These are phyloP conservation scores for Ocimum tenuiflorum DNA, from an alignment of 257 asterid species.

Conservation along the genomic window DNA sequence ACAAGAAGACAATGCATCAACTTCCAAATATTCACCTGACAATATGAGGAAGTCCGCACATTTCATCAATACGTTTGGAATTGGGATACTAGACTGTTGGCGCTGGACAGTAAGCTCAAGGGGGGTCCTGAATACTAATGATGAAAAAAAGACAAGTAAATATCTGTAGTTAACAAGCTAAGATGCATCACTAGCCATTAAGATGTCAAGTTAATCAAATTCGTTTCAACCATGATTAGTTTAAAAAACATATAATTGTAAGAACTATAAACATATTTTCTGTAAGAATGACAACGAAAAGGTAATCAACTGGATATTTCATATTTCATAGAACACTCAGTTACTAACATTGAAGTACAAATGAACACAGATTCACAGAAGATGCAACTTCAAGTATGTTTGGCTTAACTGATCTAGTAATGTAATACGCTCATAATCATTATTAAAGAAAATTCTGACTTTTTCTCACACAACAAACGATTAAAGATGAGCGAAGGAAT, in stretches of 20 bases:
- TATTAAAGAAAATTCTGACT: no score
- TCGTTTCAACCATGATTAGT: background rate
- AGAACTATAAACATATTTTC: background rate
- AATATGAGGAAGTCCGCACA: slow-evolving; percentile 80
- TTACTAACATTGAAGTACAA: background rate
- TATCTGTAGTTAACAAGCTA: background rate
- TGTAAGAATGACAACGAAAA: background rate
- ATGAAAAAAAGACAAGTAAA: slow-evolving; percentile 5
- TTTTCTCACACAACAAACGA: no score
- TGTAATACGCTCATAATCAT: background rate
- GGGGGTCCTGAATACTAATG: slow-evolving; percentile 76
- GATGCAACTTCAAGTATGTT: slow-evolving; percentile 8
- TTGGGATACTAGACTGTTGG: slow-evolving; percentile 57
- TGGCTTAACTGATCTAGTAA: background rate
- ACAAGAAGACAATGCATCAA: background rate
- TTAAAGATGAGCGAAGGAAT: background rate
- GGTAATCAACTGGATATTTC: background rate
- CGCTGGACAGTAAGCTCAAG: slow-evolving; percentile 68
- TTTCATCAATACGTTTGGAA: slow-evolving; percentile 64
- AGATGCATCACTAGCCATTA: background rate
- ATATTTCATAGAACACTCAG: background rate
- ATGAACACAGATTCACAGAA: background rate
- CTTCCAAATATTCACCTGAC: slow-evolving; percentile 50
- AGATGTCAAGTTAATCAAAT: slow-evolving; percentile 2
- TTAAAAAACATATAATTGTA: background rate